These are phyloP conservation scores for Ascochyta lentis DNA, from an alignment of 2,329 filamentous ascomycete genomes.

Conservation along the genomic window DNA sequence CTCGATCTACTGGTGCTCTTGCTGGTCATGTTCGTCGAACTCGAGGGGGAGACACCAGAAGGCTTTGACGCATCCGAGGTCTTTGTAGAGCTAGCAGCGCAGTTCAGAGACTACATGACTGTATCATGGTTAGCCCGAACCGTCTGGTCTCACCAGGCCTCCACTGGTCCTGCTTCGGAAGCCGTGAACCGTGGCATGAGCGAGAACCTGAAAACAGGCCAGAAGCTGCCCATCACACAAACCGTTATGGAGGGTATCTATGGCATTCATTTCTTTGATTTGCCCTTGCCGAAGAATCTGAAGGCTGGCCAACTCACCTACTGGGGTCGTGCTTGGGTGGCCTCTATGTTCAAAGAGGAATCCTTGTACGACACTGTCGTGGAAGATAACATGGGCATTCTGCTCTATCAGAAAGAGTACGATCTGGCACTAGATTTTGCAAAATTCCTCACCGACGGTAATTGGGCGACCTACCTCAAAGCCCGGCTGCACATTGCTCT, in stretches of 20 bases:
- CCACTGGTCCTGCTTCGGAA: slow-evolving; percentile 40
- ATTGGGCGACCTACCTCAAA: slow-evolving; percentile 78
- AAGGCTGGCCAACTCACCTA: slow-evolving; percentile 49
- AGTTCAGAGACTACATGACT: slow-evolving; percentile 46
- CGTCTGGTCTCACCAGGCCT: slow-evolving; percentile 41
- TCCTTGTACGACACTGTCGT: slow-evolving; percentile 44
- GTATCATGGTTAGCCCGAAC: slow-evolving; percentile 46
- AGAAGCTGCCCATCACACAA: slow-evolving; percentile 43
- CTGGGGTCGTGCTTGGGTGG: slow-evolving; percentile 56
- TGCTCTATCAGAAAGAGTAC: slow-evolving; percentile 53
- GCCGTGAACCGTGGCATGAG: slow-evolving; percentile 30
- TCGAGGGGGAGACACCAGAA: slow-evolving; percentile 70
- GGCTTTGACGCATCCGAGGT: slow-evolving; percentile 70
- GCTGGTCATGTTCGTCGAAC: slow-evolving; percentile 75
- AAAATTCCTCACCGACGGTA: slow-evolving; percentile 65
- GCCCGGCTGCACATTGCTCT: slow-evolving; percentile 78
- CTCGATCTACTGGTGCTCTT: slow-evolving; percentile 84
- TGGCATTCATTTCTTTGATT: slow-evolving; percentile 40
- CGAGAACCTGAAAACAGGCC: slow-evolving; percentile 32
- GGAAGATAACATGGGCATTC: slow-evolving; percentile 53
- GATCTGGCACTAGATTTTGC: slow-evolving; percentile 68
- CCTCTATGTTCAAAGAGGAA: slow-evolving; percentile 47
- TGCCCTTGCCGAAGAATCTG: slow-evolving; percentile 33
- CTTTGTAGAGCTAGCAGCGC: slow-evolving; percentile 66
- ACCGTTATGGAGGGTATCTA: slow-evolving; percentile 47